These are phyloP conservation scores for Coccomyxa subellipsoidea DNA, from an alignment of 163 green algal species.

Conservation along the genomic window DNA sequence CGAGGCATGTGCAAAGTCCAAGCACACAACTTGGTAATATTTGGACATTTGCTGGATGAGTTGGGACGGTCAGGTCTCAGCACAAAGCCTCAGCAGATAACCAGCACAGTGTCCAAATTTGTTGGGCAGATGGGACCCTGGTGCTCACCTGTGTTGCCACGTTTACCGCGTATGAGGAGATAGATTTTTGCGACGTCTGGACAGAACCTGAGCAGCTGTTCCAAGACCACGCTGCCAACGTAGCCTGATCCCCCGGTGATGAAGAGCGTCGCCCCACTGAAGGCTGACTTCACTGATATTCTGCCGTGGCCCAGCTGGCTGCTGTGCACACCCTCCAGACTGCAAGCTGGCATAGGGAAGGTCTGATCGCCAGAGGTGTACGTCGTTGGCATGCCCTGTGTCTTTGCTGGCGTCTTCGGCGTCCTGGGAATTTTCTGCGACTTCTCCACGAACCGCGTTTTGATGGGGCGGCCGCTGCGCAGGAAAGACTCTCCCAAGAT, in stretches of 20 bases:
- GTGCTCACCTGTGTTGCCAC: not conserved
- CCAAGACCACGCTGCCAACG: slow-evolving; percentile 46
- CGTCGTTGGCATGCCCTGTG: not conserved
- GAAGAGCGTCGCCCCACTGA: slow-evolving; percentile 6
- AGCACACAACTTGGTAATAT: no score
- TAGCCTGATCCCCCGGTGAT: slow-evolving; percentile 34
- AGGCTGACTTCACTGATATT: not conserved
- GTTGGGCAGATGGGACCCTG: no score
- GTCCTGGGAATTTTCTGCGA: not conserved
- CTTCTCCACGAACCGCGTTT: not conserved
- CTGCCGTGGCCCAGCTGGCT: not conserved
- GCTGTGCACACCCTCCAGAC: not conserved
- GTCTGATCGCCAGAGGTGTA: not conserved
- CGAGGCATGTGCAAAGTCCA: no score
- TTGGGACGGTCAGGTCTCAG: no score
- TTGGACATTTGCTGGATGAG: no score
- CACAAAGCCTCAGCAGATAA: no score
- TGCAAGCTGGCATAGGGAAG: not conserved
- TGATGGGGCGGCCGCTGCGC: not conserved
- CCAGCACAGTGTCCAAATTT: no score
- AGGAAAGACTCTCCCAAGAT: not conserved
- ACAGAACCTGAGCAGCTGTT: slow-evolving; percentile 39
- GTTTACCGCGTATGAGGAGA: slow-evolving; percentile 32
- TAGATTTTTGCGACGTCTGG: slow-evolving; percentile 28
- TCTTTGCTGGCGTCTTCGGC: not conserved